Percentiles rank a stretch among this genome's conserved stretches.
Evolutionary conservation across 192 early-diverging fungal genomes (phyloP).

Genomic region (Entomortierella beljakovae): DNA sequence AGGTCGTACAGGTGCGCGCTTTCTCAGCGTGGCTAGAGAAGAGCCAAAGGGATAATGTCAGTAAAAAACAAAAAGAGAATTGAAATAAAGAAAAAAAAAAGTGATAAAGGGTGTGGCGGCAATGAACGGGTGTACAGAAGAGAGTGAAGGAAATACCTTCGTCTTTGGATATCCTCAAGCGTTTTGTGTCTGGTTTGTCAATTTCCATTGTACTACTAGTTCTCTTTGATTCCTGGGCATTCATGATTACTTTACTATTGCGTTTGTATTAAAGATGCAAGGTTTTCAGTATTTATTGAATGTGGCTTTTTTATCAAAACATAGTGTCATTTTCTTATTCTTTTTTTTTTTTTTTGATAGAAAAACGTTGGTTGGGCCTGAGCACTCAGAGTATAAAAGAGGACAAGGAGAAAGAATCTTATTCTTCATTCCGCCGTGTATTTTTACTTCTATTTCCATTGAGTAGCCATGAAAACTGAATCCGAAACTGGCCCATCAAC

Average conservation of each 20-base stretch:
- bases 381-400: constrained; percentile 4
- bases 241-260: not conserved
- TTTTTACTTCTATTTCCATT: not conserved
- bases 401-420: not conserved
- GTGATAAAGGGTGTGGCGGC: no score
- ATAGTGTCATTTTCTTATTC: not conserved
- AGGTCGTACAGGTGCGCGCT: constrained; percentile 71
- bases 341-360: no score
- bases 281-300: not conserved
- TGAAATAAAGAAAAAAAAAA: no score
- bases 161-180: constrained; percentile 38
- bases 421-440: not conserved
- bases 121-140: no score
- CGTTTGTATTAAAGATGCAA: not conserved
- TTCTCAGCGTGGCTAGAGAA: constrained; percentile 58
- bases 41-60: not conserved
- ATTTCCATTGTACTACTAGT: not conserved
- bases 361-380: constrained; percentile 7
- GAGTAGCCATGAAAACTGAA: not conserved
- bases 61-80: not conserved
- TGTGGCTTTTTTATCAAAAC: constrained; percentile 6
- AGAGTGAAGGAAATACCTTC: constrained; percentile 19
- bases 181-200: constrained; percentile 32
- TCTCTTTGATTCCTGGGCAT: constrained; percentile 13
- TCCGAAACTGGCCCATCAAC: not conserved